Percentiles rank a stretch among this genome's conserved stretches.
phyloP scores from a whole-genome alignment of 306 rosid species.

The Acacia melanoxylon region DNA sequence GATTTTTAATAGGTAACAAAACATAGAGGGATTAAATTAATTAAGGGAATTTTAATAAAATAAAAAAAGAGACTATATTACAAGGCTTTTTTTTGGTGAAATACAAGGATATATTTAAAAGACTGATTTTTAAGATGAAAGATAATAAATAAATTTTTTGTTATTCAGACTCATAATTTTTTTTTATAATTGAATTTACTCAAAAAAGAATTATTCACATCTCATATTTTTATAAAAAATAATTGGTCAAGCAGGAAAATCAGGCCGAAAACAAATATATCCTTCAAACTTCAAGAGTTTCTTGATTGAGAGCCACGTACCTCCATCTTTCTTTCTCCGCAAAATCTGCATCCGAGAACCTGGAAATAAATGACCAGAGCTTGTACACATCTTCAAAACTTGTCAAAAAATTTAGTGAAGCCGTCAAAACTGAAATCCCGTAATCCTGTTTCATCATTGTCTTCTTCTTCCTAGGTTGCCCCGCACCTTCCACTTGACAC shows the following conservation, averaged over 20 bases:
- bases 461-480: constrained; percentile 2
- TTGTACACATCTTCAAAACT: constrained; percentile 73
- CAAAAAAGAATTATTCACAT: not conserved
- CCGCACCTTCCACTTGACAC: not conserved
- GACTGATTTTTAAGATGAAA: not conserved
- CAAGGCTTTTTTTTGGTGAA: too few species aligned
- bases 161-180: not conserved
- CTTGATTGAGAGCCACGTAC: constrained; percentile 78
- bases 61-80: not conserved
- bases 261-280: not conserved
- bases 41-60: too few species aligned
- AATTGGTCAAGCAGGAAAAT: not conserved
- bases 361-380: constrained; percentile 76
- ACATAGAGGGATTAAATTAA: not conserved
- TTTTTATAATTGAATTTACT: not conserved
- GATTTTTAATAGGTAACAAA: too few species aligned
- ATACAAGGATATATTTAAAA: not conserved
- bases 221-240: not conserved
- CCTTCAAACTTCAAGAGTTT: constrained; percentile 60
- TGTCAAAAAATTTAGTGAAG: constrained; percentile 61
- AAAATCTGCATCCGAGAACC: constrained; percentile 86
- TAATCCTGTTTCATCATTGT: not conserved
- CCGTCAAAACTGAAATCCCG: constrained; percentile 53
- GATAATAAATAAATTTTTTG: not conserved
- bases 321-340: constrained; percentile 93